These are phyloP conservation scores for Salvia sclarea DNA, from an alignment of 305 asterid genomes.

Conservation along the genomic window DNA sequence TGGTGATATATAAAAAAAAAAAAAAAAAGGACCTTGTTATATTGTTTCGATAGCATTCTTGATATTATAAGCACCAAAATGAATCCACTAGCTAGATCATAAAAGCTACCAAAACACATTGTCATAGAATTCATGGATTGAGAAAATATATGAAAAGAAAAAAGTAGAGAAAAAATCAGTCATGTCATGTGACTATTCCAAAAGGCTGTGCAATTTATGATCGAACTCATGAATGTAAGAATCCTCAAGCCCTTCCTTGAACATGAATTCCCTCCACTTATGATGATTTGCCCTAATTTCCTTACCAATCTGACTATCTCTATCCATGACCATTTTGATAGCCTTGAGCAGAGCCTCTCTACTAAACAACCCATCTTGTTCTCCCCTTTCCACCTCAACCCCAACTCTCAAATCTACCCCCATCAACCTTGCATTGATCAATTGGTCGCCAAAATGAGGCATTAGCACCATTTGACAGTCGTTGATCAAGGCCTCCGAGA, in stretches of 20 bases:
- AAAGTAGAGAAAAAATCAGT: no score
- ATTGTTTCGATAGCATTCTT: no score
- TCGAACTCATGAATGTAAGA: constrained; percentile 55
- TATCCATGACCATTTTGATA: constrained; percentile 49
- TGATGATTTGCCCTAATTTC: constrained; percentile 47
- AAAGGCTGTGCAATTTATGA: constrained; percentile 36
- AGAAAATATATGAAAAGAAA: no score
- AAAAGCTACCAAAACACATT: no score
- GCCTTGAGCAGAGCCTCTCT: constrained; percentile 55
- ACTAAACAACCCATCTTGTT: constrained; percentile 54
- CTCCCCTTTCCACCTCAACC: constrained; percentile 65
- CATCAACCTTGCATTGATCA: constrained; percentile 51
- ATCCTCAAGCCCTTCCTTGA: constrained; percentile 52
- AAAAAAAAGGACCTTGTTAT: no score
- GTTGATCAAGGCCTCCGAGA: constrained; percentile 60
- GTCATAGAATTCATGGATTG: no score
- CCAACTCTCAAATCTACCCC: constrained; percentile 54
- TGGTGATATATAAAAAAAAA: no score
- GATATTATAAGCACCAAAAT: no score
- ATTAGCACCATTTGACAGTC: constrained; percentile 60
- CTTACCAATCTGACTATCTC: constrained; percentile 45
- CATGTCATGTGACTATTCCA: no score
- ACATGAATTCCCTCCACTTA: constrained; percentile 52
- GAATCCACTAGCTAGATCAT: no score
- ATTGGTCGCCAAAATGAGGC: constrained; percentile 62